Base-by-base conservation (phyloP, 306 rosid genomes). In the Betula pendula region DNA sequence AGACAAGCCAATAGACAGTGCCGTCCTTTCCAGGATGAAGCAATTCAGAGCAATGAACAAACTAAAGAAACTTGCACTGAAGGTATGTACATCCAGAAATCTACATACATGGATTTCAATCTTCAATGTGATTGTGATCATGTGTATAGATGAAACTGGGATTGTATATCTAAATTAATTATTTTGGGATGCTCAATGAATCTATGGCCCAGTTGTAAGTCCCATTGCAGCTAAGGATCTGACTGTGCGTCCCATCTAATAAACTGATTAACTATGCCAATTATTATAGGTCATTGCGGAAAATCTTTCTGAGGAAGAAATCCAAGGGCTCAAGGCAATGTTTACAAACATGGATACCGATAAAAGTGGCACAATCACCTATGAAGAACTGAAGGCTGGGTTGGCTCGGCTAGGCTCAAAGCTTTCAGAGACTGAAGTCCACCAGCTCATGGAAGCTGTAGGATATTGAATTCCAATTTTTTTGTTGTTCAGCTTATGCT, bases 31-130 rank as follows among this genome's bases (percentile, higher is more conserved):
- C 20, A 86, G 98, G 87, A 86, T 93, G 97, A 93, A 93, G 89
- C 98, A 93, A 79, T 93, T 93, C 81, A 88, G 96, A 85, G 96
- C 93, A 31, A 93, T 93, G 98, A 93, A 93, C 80, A 91, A 93
- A 81, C 89, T 93, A 38, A 93, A 93, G 86, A 88, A 91, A 83
- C 96, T 93, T 65, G 98, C 98, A 58, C 84, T 94, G 68, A 94
- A 73, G 72, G 88, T 82, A 74, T 15, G n/a, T 14, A 74, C 31
- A 60, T 19, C 27, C 49, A 16, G 5, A 27, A 59, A 14, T 13
- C 38, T 25, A 5, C 40, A 27, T 35, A 38, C 47, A 19, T 40
- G 47, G 70, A 66, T 40, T 38, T 38, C 40, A 38, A 38, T n/a
- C 70, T 3, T 66, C 29, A 19, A 63, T 31, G n/a, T 33, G 69